Conservation (phyloP, 2,329 filamentous ascomycete species). For the Teratosphaeria epicoccoides region DNA sequence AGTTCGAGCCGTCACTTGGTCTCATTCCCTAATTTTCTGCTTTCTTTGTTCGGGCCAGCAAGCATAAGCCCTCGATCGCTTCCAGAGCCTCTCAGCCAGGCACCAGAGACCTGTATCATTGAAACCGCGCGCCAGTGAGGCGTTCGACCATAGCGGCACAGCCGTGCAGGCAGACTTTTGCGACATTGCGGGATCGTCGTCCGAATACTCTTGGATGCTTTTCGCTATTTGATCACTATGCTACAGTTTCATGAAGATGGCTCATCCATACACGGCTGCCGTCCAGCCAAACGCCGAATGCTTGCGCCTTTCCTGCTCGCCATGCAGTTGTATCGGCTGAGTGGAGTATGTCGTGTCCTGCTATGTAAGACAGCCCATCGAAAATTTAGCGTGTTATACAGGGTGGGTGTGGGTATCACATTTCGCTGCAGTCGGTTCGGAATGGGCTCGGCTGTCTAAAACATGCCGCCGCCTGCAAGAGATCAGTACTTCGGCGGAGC, state of each 20-base stretch:
- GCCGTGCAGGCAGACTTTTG: too few relatives aligned
- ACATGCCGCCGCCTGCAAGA: neutral
- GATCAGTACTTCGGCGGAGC: neutral
- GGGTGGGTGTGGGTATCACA: constrained; percentile 1
- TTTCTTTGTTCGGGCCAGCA: too few relatives aligned
- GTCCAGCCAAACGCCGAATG: neutral
- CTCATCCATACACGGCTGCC: neutral
- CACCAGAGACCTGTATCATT: too few relatives aligned
- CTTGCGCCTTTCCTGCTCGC: constrained; percentile 1
- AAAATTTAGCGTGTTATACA: constrained; percentile 1
- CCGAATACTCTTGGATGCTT: neutral
- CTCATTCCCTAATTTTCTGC: too few relatives aligned
- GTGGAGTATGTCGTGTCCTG: constrained; percentile 3
- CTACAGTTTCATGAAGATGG: constrained; percentile 5
- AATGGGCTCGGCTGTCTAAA: neutral
- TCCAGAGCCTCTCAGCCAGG: too few relatives aligned
- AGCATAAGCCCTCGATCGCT: too few relatives aligned
- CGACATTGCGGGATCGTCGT: too few relatives aligned
- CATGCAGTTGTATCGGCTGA: constrained; percentile 4
- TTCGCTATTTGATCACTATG: constrained; percentile 13
- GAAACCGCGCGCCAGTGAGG: too few relatives aligned
- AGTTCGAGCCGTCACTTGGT: too few relatives aligned
- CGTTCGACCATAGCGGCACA: too few relatives aligned
- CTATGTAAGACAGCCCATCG: constrained; percentile 4
- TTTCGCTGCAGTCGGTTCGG: neutral